Base-by-base conservation (phyloP, 768 basidiomycete genomes). In the Lactifluus echinatus region DNA sequence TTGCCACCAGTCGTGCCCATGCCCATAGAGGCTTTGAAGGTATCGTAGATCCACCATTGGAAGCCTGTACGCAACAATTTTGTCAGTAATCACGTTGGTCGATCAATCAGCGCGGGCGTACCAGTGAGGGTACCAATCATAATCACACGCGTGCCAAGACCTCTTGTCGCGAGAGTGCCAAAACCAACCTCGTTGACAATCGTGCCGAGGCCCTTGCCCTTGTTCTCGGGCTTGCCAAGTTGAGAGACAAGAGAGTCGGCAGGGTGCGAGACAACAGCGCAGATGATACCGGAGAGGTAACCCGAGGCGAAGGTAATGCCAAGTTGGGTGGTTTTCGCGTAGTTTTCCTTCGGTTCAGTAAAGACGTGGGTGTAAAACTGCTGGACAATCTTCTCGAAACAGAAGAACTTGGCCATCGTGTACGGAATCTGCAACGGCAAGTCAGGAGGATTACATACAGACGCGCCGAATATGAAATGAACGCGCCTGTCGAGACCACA, bases 331-430 rank as follows among this genome's bases (percentile, higher is more conserved):
- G 79, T 71, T 76, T 92, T 85, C 74, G 80, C 72, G 72, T 91
- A 90, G 14, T 80, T 75, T 11, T 86, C 81, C 72, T 90, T 91
- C 66, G 88, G 86, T 57, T 77, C 74, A 42, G 85, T 79, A 75
- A 93, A 86, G 71, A 92, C 87, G 68, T 88, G 82, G 63, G 87
- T 90, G 74, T 91, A 91, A 78, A 94, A 93, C 65, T 88, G 70
- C 67, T 83, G 78, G 70, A 87, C 89, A 65, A 88, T 87, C 78
- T 85, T 84, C 72, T 93, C 91, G 71, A 85, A 94, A 81, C 90
- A 92, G 82, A 82, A 91, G 83, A 96, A 96, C 75, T 96, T 96
- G 78, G 93, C 93, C 93, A 96, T 94, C 67, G 93, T 96, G 79
- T 96, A 96, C 53, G 93, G 93, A 67, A 95, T 93, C 87, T 95